These are phyloP conservation scores for Azolla pinnata DNA, from an alignment of 75 land plant species.

Conservation along the genomic window DNA sequence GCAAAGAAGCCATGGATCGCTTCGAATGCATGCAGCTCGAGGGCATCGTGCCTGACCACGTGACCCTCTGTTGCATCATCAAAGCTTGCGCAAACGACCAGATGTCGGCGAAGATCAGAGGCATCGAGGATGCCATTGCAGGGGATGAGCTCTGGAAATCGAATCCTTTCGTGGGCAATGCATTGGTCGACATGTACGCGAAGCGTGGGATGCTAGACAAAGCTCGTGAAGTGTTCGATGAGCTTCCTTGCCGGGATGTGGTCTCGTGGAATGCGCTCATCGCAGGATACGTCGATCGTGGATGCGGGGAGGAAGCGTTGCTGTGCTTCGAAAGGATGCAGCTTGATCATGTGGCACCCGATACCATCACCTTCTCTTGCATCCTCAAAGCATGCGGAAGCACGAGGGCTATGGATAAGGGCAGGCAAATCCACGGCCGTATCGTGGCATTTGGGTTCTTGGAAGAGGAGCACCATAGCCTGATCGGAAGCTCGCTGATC, in stretches of 20 bases:
- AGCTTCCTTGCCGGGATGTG: background rate
- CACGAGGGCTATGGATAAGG: background rate
- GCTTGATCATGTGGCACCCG: background rate
- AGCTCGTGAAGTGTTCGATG: background rate
- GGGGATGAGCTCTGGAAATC: background rate
- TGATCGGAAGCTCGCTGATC: background rate
- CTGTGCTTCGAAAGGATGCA: background rate
- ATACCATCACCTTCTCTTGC: background rate
- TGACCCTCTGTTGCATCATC: background rate
- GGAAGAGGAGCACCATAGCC: background rate
- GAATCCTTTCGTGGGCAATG: background rate
- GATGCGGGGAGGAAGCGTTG: background rate
- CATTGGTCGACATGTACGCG: background rate
- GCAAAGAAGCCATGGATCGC: background rate
- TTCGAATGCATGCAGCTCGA: background rate
- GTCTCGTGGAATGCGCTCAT: conserved; percentile 1
- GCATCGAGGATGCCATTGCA: background rate
- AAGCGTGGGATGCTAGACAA: background rate
- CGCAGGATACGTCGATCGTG: background rate
- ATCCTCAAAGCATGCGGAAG: background rate
- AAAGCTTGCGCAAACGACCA: background rate
- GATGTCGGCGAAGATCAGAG: background rate
- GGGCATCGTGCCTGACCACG: background rate
- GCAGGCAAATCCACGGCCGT: too few species aligned
- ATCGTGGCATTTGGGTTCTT: too few species aligned